Base-by-base conservation (phyloP, 768 basidiomycete species). In the Favolaschia claudopus region DNA sequence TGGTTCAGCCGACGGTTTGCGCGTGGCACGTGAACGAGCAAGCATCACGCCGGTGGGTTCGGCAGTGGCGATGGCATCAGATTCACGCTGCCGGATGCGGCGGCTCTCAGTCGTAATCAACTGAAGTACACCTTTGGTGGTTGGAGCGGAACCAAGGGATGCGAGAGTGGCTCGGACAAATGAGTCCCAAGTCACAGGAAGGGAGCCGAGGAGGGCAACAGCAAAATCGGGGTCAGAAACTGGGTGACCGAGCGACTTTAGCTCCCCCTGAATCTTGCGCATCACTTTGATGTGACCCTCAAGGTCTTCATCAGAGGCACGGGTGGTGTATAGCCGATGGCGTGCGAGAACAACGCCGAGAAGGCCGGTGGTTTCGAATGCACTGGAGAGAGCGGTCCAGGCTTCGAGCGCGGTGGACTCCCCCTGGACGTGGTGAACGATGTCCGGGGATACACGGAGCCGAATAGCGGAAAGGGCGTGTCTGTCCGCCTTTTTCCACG, bases 111-210 rank as follows among this genome's bases (percentile, higher is more conserved):
- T 60, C 12, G 54, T 62, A 13, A 71, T 53, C 6, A 70, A 54
- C 3, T 55, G 36, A 8, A 65, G 58, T 38, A 70, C 64, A 36
- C 67, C 31, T 25, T 62, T 56, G 31, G 48, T 14, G 14, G 56
- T 56, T 15, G 57, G 43, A 32, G 61, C 38, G 13, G 65, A n/a
- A n/a, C n/a, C 38, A 8, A 51, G 62, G 12, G 57, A 12, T 46
- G 60, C 14, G 28, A 69, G 58, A 5, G 66, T 57, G 25, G 60
- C 25, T 5, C 43, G 52, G 17, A 70, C 70, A 42, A 75, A 76
- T 1, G 59, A 10, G 46, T 73, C 65, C 76, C 76, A 77, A 15
- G 71, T 63, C 7, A 70, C 64, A 22, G 72, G 74, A 0, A 77
- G 60, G 10, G 68, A 74, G 3, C 66, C 69, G 14, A 74, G 66